These are phyloP conservation scores for Zasmidium citrigriseum DNA, from an alignment of 2,329 filamentous ascomycete species.

Conservation along the genomic window DNA sequence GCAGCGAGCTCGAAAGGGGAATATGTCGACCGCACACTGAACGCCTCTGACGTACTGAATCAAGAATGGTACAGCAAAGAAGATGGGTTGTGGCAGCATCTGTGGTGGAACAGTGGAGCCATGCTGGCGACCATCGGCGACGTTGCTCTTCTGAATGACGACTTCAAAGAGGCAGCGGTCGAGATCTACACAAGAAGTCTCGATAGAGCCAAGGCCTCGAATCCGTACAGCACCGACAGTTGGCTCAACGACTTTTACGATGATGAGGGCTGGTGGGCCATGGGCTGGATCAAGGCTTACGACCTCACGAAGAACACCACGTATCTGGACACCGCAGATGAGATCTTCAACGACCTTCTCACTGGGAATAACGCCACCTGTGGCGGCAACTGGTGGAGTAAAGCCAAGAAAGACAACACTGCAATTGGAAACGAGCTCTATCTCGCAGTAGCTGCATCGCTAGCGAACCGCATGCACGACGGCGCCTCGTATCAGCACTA, in stretches of 20 bases:
- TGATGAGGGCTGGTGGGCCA: slow-evolving; percentile 55
- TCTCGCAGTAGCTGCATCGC: slow-evolving; percentile 53
- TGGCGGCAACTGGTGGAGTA: slow-evolving; percentile 48
- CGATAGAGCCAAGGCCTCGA: slow-evolving; percentile 13
- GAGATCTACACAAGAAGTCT: slow-evolving; percentile 49
- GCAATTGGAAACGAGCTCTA: slow-evolving; percentile 60
- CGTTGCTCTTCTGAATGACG: slow-evolving; percentile 42
- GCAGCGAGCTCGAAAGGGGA: slow-evolving; percentile 10
- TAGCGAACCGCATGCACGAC: slow-evolving; percentile 52
- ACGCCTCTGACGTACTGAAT: slow-evolving; percentile 17
- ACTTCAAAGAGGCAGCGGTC: slow-evolving; percentile 35
- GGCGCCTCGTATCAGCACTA: slow-evolving; percentile 46
- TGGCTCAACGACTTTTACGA: slow-evolving; percentile 53
- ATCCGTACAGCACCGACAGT: slow-evolving; percentile 13
- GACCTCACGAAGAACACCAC: slow-evolving; percentile 47
- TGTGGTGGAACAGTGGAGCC: slow-evolving; percentile 78
- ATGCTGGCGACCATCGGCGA: slow-evolving; percentile 64
- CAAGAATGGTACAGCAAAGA: slow-evolving; percentile 13
- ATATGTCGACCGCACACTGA: slow-evolving; percentile 9
- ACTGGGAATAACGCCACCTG: slow-evolving; percentile 19
- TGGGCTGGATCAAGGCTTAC: slow-evolving; percentile 55
- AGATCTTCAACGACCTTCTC: slow-evolving; percentile 48
- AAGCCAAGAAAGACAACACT: slow-evolving; percentile 44
- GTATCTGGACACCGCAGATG: slow-evolving; percentile 49
- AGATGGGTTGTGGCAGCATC: slow-evolving; percentile 35